Evolutionary conservation across 768 basidiomycete genomes (phyloP), one percentile per base, ranked within the genome.

Genomic region (Tricholoma furcatifolium): DNA sequence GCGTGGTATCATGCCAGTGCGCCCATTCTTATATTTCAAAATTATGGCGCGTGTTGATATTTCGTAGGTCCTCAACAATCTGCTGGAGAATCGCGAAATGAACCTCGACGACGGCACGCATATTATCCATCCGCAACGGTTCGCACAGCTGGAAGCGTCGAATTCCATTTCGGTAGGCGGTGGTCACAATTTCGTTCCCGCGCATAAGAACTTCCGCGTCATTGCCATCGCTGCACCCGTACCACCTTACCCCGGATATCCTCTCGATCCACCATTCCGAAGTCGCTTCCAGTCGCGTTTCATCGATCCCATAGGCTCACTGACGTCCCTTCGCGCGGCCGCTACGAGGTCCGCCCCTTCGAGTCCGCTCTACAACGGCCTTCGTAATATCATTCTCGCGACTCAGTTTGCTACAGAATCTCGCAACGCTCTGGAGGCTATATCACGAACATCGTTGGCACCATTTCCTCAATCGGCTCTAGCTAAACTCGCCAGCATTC

Each of bases 11-110:
- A 85, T 85, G 84, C 85, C 85, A 14, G 82, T 83, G 62, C 27
- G 79, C 68, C 2, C 17, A 31, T 41, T 9, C n/a, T 39, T 14
- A 41, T 7, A 27, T 27, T 4, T 49, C 7, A 43, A n/a, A 6
- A 41, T 11, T 12, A 10, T 3, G 32, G 34, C n/a, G 18, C 32
- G 31, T 11, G 15, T 43, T 53, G 6, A 55, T 41, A 21, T 1
- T 32, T 24, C 17, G 17, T 54, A 77, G 76, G 72, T 86, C 14
- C 70, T 87, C 5, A 86, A 86, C 58, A 87, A 86, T 63, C 70
- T 87, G 4, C 61, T 87, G 39, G 85, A 87, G 67, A 86, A 85
- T 62, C 70, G 85, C n/a, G 85, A 87, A 69, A 83, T 87, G 82
- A 85, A 87, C 55, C 66, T 87, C 24, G 85, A 85, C 57, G 84